A percentile compares a stretch with the other conserved stretches of the same genome.
phyloP scores from a whole-genome alignment of 2,329 filamentous ascomycete genomes.

The Neospermospora avenae region DNA sequence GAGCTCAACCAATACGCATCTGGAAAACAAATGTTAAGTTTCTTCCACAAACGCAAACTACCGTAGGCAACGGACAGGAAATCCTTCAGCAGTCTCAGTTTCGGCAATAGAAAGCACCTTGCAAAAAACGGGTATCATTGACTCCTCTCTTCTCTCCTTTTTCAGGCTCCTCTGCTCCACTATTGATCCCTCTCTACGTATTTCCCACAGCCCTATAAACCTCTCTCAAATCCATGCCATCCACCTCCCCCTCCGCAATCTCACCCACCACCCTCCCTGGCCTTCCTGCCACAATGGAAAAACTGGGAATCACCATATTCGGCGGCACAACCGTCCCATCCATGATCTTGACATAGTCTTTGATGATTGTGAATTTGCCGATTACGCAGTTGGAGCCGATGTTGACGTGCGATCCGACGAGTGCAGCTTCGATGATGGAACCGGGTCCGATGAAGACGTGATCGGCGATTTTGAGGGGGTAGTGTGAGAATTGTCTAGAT shows the following conservation, averaged over 20 bases:
- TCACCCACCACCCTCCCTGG: conserved; percentile 80
- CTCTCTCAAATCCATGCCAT: conserved; percentile 62
- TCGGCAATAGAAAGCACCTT: too few relatives aligned
- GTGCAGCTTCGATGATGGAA: conserved; percentile 77
- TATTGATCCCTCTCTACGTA: background rate
- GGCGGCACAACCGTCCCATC: conserved; percentile 80
- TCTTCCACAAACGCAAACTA: too few relatives aligned
- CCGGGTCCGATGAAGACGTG: conserved; percentile 84
- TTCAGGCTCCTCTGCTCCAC: background rate
- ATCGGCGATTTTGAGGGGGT: conserved; percentile 88
- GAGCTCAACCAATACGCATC: too few relatives aligned
- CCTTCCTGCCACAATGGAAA: conserved; percentile 82
- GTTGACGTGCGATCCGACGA: conserved; percentile 80
- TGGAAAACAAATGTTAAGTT: too few relatives aligned
- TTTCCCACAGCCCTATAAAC: conserved; percentile 64
- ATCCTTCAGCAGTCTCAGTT: too few relatives aligned
- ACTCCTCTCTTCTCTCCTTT: background rate
- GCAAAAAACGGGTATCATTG: conserved; percentile 16
- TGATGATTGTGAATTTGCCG: conserved; percentile 85
- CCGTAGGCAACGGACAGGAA: too few relatives aligned
- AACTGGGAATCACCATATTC: conserved; percentile 89
- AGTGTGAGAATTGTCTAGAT: conserved; percentile 64
- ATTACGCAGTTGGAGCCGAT: conserved; percentile 76
- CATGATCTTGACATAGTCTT: conserved; percentile 86
- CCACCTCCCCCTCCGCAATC: conserved; percentile 67